A percentile compares a stretch with the other conserved stretches of the same genome.
These are phyloP conservation scores for Schizopora paradoxa DNA, from an alignment of 1,284 basidiomycete species.

Conservation along the genomic window DNA sequence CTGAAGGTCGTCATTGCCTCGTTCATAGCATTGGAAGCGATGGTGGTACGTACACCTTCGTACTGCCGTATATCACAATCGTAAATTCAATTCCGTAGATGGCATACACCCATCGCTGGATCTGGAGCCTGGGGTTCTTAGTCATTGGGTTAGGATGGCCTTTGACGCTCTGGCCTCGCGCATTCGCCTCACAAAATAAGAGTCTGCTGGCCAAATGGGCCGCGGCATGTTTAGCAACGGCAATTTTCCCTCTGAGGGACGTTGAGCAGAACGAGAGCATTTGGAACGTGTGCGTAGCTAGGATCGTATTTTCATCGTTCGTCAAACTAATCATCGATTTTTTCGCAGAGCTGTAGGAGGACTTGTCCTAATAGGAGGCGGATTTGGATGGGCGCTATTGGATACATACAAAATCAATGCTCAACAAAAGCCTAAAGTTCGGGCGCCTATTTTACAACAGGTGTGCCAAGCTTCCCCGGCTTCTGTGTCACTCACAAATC, in stretches of 20 bases:
- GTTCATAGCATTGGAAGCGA: slow-evolving; percentile 49
- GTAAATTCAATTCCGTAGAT: slow-evolving; percentile 33
- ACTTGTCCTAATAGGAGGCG: slow-evolving; percentile 11
- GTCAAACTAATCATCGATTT: background rate
- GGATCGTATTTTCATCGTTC: background rate
- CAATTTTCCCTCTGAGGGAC: slow-evolving; percentile 65
- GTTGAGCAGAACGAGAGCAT: slow-evolving; percentile 74
- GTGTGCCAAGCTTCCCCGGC: background rate
- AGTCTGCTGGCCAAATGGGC: slow-evolving; percentile 43
- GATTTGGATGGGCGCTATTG: background rate
- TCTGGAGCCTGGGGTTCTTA: slow-evolving; percentile 71
- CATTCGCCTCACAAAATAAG: slow-evolving; percentile 27
- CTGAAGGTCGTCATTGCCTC: slow-evolving; percentile 30
- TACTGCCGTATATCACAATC: slow-evolving; percentile 1
- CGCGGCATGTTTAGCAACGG: slow-evolving; percentile 47
- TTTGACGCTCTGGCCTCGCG: slow-evolving; percentile 39
- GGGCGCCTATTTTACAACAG: background rate
- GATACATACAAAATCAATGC: background rate
- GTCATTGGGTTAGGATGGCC: slow-evolving; percentile 71
- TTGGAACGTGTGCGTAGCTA: slow-evolving; percentile 46
- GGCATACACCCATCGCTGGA: slow-evolving; percentile 62
- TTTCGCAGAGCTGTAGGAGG: slow-evolving; percentile 7
- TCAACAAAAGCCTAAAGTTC: background rate
- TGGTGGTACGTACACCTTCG: slow-evolving; percentile 55
- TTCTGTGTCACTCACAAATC: slow-evolving; percentile 11